Base-by-base conservation (phyloP, 768 basidiomycete species). In the Suillus hirtellus region DNA sequence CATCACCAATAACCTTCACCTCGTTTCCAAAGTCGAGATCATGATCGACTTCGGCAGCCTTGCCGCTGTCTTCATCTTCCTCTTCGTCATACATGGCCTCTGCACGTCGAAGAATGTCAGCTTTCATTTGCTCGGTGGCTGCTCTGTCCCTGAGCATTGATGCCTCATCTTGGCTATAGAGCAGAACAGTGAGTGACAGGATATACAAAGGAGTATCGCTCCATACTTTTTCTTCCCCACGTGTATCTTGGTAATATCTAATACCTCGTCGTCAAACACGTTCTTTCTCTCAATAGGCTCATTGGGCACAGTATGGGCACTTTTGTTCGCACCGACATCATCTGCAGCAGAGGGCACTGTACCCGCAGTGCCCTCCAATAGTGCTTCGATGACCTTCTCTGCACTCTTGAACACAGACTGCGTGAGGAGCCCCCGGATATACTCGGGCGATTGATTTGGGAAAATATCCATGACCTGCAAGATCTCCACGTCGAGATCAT, bases 401-500 rank as follows among this genome's bases (percentile, higher is more conserved):
- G 85, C 78, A 40, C 82, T 80, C 2, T 84, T 81, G 27, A 76
- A 80, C 35, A 74, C 79, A 3, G 80, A 73, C 61, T 84, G 81
- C 14, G 66, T 62, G 14, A 94, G 80, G 21, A 92, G 76, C 21
- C 79, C 81, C 42, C 82, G 82, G 58, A 94, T 76, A 68, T 93
- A 90, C 2, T 70, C 69, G 0, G 82, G 77, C 0, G 82, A 72
- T 34, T 84, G 77, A 49, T 91, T 83, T 0, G 92, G 90, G 42
- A 95, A 78, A 65, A 95, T 86, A 66, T 92, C 92, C 14, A 91
- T 80, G 12, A 95, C 86, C 67, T 93, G 89, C 0, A 83, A 79
- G 34, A 90, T 78, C 59, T 87, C 83, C 27, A 82, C 60, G 60
- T 90, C 87, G 21, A 89, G 70, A 65, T 81, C 81, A 24, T 75